These are phyloP conservation scores for Zygosaccharomyces gambellarensis DNA, from an alignment of 805 yeast species.

Conservation along the genomic window DNA sequence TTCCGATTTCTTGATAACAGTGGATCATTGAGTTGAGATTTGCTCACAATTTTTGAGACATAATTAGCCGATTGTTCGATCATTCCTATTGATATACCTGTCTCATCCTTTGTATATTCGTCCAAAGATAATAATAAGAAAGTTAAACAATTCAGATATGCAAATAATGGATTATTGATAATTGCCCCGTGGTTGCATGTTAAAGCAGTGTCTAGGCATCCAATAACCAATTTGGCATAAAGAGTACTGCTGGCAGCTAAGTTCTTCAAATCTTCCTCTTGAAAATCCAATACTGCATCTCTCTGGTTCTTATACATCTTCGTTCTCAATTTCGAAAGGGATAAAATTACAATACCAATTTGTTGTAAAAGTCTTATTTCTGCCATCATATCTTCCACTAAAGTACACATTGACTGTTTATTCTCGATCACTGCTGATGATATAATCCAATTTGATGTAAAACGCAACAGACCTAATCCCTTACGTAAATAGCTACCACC, in stretches of 20 bases:
- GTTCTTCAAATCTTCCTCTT: slow-evolving; percentile 27
- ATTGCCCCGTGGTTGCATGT: slow-evolving; percentile 10
- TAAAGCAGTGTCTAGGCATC: slow-evolving; percentile 23
- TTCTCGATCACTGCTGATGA: background rate
- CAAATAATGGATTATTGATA: slow-evolving; percentile 11
- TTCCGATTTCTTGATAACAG: slow-evolving; percentile 13
- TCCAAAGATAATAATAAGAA: slow-evolving; percentile 29
- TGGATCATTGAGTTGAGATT: slow-evolving; percentile 14
- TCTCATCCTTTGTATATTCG: slow-evolving; percentile 23
- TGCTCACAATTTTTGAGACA: slow-evolving; percentile 17
- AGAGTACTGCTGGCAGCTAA: slow-evolving; percentile 24
- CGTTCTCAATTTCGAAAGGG: slow-evolving; percentile 29
- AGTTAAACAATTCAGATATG: slow-evolving; percentile 24
- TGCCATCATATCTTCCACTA: slow-evolving; percentile 7
- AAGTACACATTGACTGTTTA: background rate
- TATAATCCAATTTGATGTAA: background rate
- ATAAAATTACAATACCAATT: slow-evolving; percentile 27
- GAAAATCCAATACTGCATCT: slow-evolving; percentile 28
- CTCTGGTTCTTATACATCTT: slow-evolving; percentile 20
- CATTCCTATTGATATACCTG: slow-evolving; percentile 32
- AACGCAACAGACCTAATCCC: slow-evolving; percentile 28
- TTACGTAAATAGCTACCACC: slow-evolving; percentile 27
- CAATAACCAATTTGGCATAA: slow-evolving; percentile 29
- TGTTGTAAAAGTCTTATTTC: slow-evolving; percentile 28
- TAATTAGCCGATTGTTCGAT: slow-evolving; percentile 20